Evolutionary conservation across 176 grass and related monocot genomes (phyloP).

Genomic region (Oryza nivara): DNA sequence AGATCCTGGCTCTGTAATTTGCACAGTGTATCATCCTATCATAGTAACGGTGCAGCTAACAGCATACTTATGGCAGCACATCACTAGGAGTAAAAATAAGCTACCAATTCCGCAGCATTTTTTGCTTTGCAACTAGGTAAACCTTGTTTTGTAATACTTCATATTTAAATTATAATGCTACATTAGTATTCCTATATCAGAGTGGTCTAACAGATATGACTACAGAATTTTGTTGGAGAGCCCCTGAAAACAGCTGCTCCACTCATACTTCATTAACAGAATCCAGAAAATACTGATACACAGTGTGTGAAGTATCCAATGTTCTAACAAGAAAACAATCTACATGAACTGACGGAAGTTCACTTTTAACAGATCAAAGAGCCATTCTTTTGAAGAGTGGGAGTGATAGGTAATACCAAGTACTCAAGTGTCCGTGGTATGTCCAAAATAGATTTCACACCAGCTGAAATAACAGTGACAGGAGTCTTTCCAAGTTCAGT

Average conservation of each 20-base stretch:
- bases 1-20: neutral
- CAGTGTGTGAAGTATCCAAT: neutral
- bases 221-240: conserved; percentile 12
- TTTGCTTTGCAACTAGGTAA: neutral
- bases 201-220: neutral
- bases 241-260: neutral
- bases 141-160: neutral
- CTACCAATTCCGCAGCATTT: neutral
- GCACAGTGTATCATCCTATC: neutral
- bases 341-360: neutral
- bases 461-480: conserved; percentile 83
- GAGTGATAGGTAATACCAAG: conserved; percentile 52
- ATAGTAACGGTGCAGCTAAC: neutral
- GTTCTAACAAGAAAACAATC: conserved; percentile 17
- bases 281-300: neutral
- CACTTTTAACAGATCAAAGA: neutral
- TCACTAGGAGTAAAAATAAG: neutral
- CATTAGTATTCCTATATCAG: neutral
- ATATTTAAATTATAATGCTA: neutral
- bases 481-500: conserved; percentile 95
- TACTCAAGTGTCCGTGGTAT: conserved; percentile 89
- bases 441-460: conserved; percentile 98
- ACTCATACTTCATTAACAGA: neutral
- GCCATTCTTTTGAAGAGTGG: neutral
- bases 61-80: conserved; percentile 3